A percentile compares a stretch with the other conserved stretches of the same genome.
These are phyloP conservation scores for Rhizopogon vulgaris DNA, from an alignment of 768 basidiomycete genomes.

Conservation along the genomic window DNA sequence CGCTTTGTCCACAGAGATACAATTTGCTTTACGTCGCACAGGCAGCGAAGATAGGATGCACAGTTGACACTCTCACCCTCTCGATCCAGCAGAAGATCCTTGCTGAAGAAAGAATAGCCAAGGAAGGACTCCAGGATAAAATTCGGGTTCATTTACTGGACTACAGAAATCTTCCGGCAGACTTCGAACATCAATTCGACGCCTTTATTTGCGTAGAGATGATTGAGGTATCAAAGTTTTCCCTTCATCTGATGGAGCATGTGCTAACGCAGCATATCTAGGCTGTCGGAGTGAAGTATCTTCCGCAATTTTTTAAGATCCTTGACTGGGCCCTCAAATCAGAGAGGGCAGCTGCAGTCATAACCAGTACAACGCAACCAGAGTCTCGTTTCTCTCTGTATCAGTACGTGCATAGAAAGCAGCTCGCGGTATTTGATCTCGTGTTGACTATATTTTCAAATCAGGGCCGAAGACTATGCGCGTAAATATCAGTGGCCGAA, in stretches of 20 bases:
- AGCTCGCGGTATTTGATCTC: background rate
- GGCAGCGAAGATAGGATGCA: slow-evolving; percentile 37
- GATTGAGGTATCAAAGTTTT: slow-evolving; percentile 26
- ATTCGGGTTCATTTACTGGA: slow-evolving; percentile 38
- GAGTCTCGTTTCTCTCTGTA: slow-evolving; percentile 15
- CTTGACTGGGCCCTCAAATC: slow-evolving; percentile 35
- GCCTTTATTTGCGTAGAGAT: slow-evolving; percentile 36
- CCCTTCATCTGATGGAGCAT: background rate
- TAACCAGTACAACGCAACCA: slow-evolving; percentile 20
- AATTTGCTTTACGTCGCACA: slow-evolving; percentile 8
- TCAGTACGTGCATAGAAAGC: slow-evolving; percentile 9
- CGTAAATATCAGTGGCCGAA: slow-evolving; percentile 27
- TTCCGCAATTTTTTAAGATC: slow-evolving; percentile 31
- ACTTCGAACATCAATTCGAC: slow-evolving; percentile 35
- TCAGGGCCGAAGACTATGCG: slow-evolving; percentile 20
- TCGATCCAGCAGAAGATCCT: slow-evolving; percentile 39
- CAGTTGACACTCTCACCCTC: slow-evolving; percentile 44
- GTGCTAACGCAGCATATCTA: background rate
- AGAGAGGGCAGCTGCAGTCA: slow-evolving; percentile 25
- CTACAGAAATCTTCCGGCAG: slow-evolving; percentile 36
- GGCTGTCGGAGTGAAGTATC: slow-evolving; percentile 35
- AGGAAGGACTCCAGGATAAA: slow-evolving; percentile 29
- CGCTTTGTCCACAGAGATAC: background rate
- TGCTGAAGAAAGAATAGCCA: slow-evolving; percentile 35
- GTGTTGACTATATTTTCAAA: background rate